phyloP scores from a whole-genome alignment of 1,139 yeast genomes.

The Maudiozyma humilis region DNA sequence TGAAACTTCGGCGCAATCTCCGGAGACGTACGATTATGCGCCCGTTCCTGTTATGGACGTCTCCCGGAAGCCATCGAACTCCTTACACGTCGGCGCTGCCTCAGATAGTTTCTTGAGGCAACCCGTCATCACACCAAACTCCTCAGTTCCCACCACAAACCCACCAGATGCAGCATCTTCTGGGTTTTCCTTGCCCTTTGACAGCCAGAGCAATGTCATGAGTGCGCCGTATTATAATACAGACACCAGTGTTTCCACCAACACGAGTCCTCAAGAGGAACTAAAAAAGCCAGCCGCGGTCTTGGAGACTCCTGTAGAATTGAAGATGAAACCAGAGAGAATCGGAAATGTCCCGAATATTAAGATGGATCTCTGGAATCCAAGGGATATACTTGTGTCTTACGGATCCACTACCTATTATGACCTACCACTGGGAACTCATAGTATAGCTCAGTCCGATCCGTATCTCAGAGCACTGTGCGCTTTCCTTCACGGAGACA shows the following conservation, averaged over 20 bases:
- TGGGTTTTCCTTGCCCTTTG: not conserved
- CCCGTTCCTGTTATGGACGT: not conserved
- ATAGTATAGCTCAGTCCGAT: slow-evolving; percentile 14
- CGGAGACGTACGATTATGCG: too few species aligned
- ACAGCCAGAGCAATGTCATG: not conserved
- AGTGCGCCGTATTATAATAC: not conserved
- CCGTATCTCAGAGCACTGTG: slow-evolving; percentile 14
- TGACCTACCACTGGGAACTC: slow-evolving; percentile 15
- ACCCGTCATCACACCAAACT: not conserved
- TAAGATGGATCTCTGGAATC: slow-evolving; percentile 11
- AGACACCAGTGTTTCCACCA: not conserved
- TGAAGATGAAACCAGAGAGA: slow-evolving; percentile 1
- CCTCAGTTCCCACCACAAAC: not conserved
- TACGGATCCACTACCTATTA: slow-evolving; percentile 14
- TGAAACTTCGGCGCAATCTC: too few species aligned
- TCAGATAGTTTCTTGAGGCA: not conserved
- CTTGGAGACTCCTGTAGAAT: not conserved
- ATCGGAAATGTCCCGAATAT: slow-evolving; percentile 2
- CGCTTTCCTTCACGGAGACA: slow-evolving; percentile 16
- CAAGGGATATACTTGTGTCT: slow-evolving; percentile 13
- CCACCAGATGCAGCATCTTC: not conserved
- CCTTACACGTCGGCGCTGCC: not conserved
- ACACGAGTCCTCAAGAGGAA: not conserved
- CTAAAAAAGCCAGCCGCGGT: not conserved
- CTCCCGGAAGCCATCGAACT: not conserved